phyloP scores from a whole-genome alignment of 306 rosid genomes.

The Citrullus mucosospermus region DNA sequence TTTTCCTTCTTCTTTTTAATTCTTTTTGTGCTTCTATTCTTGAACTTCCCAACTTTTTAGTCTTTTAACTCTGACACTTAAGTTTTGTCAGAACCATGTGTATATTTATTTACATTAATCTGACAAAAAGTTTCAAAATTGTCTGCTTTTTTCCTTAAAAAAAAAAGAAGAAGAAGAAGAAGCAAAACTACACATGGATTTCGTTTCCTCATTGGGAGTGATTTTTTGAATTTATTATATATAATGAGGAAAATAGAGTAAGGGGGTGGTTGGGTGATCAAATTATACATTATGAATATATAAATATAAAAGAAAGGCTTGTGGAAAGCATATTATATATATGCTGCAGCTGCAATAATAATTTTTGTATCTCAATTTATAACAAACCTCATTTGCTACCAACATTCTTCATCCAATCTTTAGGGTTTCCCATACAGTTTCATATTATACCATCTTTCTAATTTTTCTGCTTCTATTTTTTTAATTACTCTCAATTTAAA shows the following conservation, averaged over 20 bases:
- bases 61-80: background rate
- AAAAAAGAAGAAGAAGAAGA: too few relatives aligned
- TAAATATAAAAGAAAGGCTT: too few relatives aligned
- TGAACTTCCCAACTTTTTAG: background rate
- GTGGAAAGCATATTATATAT: background rate
- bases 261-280: too few relatives aligned
- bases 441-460: background rate
- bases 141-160: conserved; percentile 1
- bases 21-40: conserved; percentile 3
- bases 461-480: background rate
- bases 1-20: too few relatives aligned
- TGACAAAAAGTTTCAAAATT: conserved; percentile 36
- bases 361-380: background rate
- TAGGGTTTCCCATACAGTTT: background rate
- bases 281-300: too few relatives aligned
- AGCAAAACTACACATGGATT: background rate
- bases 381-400: background rate
- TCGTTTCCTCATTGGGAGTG: background rate
- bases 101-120: conserved; percentile 11
- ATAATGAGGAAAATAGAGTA: too few relatives aligned
- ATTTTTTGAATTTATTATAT: background rate
- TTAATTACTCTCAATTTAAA: background rate
- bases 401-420: background rate
- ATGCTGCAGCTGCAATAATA: background rate
- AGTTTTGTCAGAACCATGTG: background rate